Percentiles rank a stretch among this genome's conserved stretches.
phyloP scores from a whole-genome alignment of 345 rosid genomes.

The Camelina neglecta region DNA sequence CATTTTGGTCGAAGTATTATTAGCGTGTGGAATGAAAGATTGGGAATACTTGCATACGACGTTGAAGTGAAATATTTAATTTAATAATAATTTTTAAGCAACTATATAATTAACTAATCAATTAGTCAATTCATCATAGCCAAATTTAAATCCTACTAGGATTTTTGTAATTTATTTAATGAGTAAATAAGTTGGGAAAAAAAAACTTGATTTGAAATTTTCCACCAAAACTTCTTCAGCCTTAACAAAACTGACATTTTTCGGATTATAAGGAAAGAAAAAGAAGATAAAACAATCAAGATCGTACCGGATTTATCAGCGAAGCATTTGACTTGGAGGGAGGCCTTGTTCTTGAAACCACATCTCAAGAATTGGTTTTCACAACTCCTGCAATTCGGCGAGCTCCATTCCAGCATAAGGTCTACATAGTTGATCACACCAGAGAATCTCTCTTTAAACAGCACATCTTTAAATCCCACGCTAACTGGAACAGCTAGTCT shows the following conservation, averaged over 20 bases:
- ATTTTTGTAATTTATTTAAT: background rate
- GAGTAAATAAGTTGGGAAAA: background rate
- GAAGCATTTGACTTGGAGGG: constrained; percentile 53
- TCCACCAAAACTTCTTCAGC: background rate
- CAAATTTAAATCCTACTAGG: background rate
- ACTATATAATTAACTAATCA: constrained; percentile 3
- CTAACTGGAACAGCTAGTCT: constrained; percentile 49
- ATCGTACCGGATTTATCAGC: constrained; percentile 43
- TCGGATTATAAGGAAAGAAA: background rate
- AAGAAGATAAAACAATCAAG: background rate
- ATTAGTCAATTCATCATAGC: constrained; percentile 6
- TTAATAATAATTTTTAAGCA: background rate
- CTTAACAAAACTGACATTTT: background rate
- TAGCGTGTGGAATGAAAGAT: background rate
- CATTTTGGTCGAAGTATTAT: too few species aligned
- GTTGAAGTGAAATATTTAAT: too few species aligned
- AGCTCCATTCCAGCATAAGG: constrained; percentile 55
- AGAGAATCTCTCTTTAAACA: constrained; percentile 26
- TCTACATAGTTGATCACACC: constrained; percentile 36
- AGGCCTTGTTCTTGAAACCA: constrained; percentile 48
- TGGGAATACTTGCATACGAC: background rate
- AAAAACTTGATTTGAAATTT: background rate
- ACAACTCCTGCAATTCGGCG: constrained; percentile 60
- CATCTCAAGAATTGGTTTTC: constrained; percentile 55
- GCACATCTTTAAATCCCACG: background rate